Evolutionary conservation across 2,329 filamentous ascomycete genomes (phyloP).

Genomic region (Microascus cirrosus): DNA sequence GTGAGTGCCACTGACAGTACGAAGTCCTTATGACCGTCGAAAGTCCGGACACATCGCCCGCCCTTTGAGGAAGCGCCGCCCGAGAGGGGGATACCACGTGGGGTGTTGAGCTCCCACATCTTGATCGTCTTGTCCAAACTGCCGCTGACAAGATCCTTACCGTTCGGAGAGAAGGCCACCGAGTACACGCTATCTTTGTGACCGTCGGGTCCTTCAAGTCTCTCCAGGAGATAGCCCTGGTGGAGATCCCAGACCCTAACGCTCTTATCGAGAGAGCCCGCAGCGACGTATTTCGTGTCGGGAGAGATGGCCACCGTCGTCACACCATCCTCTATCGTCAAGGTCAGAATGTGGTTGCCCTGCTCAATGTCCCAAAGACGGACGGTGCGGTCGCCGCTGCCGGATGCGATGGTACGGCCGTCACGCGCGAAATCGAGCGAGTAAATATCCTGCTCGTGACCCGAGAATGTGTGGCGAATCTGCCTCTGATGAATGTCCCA

Average conservation of each 20-base stretch:
- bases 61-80: slow-evolving; percentile 63
- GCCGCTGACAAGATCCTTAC: slow-evolving; percentile 85
- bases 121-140: slow-evolving; percentile 98
- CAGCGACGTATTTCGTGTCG: slow-evolving; percentile 86
- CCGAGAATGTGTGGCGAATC: slow-evolving; percentile 89
- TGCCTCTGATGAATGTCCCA: slow-evolving; percentile 82
- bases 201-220: slow-evolving; percentile 83
- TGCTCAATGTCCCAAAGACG: slow-evolving; percentile 92
- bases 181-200: slow-evolving; percentile 97
- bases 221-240: slow-evolving; percentile 76
- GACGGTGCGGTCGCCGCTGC: slow-evolving; percentile 88
- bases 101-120: slow-evolving; percentile 88
- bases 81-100: slow-evolving; percentile 54
- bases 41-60: slow-evolving; percentile 91
- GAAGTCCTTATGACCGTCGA: slow-evolving; percentile 97
- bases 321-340: slow-evolving; percentile 92
- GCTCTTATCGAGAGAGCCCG: slow-evolving; percentile 93
- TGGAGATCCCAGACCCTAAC: slow-evolving; percentile 94
- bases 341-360: slow-evolving; percentile 68
- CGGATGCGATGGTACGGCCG: slow-evolving; percentile 87
- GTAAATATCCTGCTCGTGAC: slow-evolving; percentile 98
- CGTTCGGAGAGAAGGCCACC: slow-evolving; percentile 89
- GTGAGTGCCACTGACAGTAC: slow-evolving; percentile 92
- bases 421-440: slow-evolving; percentile 91
- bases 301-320: slow-evolving; percentile 96